phyloP scores from a whole-genome alignment of 106 monocot species.

The Dendrobium catenatum region DNA sequence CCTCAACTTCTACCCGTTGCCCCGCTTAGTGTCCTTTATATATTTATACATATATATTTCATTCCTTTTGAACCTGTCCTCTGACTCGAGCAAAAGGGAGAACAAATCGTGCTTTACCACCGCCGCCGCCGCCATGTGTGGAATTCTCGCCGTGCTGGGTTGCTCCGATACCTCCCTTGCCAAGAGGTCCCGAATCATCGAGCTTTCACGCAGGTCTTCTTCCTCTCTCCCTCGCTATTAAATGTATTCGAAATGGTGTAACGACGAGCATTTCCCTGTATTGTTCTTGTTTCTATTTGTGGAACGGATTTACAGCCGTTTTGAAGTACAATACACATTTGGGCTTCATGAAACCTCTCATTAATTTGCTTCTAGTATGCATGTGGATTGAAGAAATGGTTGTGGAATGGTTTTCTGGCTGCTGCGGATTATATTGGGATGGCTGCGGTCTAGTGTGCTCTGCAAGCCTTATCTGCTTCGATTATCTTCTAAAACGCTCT shows the following conservation, averaged over 20 bases:
- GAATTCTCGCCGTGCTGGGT: constrained; percentile 94
- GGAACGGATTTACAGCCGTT: background rate
- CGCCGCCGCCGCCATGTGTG: constrained; percentile 63
- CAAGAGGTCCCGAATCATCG: constrained; percentile 83
- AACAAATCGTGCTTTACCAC: background rate
- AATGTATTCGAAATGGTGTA: background rate
- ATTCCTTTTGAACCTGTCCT: background rate
- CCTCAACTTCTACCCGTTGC: background rate
- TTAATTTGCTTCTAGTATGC: background rate
- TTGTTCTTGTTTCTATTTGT: background rate
- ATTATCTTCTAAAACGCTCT: background rate
- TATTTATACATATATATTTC: background rate
- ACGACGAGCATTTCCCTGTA: background rate
- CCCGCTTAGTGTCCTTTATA: background rate
- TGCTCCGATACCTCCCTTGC: constrained; percentile 67
- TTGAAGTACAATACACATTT: background rate
- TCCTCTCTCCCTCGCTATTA: background rate
- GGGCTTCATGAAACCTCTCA: background rate
- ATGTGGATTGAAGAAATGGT: background rate
- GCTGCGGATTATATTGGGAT: background rate
- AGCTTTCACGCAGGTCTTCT: constrained; percentile 86
- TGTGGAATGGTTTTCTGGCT: background rate
- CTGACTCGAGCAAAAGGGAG: background rate
- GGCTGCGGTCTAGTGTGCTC: background rate
- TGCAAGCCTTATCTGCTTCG: background rate